Evolutionary conservation across 768 basidiomycete genomes (phyloP), one percentile per base, ranked within the genome.

Genomic region (Suillus luteus): DNA sequence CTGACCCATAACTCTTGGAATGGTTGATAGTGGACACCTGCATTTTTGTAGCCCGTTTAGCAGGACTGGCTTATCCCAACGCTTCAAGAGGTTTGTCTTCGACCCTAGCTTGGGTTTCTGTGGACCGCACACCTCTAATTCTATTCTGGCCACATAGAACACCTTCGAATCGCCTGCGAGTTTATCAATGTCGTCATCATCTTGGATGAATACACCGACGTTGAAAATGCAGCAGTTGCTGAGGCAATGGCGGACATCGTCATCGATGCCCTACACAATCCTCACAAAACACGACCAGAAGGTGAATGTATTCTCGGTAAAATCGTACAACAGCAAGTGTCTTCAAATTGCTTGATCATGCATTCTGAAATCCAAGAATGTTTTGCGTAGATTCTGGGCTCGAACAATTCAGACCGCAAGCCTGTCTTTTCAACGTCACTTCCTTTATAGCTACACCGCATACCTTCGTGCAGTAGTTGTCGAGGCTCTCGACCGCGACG

Each of bases 141-240:
- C 9, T 44, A 10, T 44, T n/a, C 44, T n/a, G n/a, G n/a, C n/a
- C n/a, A 17, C 12, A 46, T 43, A 75, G 68, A 68, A 24, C 51
- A 66, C 31, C 55, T 72, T 35, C 71, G 76, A 14, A 66, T 67
- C 51, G 68, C 62, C 8, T 74, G 73, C 59, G 77, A 78, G 40
- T 61, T 78, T 27, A 77, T 77, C 68, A 71, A 73, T 62, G 43
- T 71, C 9, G 70, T 73, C 66, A 74, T 74, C 65, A 63, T 75
- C n/a, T 55, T 75, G 37, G 77, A 78, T 60, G 72, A 77, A 55
- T 71, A 71, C 60, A 69, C 73, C 40, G 77, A 78, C 55, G 61
- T 66, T 10, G 65, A 55, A 46, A 43, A 66, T 54, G 62, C 48
- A 24, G 27, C 46, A 8, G 63, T 38, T 5, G 40, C 62, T 5